Evolutionary conservation across 2,329 filamentous ascomycete genomes (phyloP), one percentile per base, ranked within the genome.

Genomic region (Sporothrix pseudoabietina): DNA sequence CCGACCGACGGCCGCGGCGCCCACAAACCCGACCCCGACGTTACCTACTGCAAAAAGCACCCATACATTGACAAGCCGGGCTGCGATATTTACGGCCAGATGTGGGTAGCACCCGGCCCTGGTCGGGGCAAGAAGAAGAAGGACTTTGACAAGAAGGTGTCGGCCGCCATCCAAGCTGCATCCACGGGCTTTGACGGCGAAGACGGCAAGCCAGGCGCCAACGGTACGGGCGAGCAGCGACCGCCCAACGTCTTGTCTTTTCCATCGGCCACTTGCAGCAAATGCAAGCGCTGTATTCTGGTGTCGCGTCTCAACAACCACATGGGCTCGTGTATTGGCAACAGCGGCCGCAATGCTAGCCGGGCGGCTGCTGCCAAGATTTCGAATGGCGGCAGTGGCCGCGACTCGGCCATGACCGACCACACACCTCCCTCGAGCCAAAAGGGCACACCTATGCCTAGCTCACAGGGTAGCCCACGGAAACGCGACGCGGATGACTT

Each of bases 1-100:
- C 92, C 92, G 22, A 91, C 89, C 77, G 90, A 91, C 78, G 91
- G 91, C 77, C 90, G 88, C 77, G 90, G 91, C 63, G 86, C 90
- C 14, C 83, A 83, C 78, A 89, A 89, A 78, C 90, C 90, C 59
- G 88, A 91, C 73, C 91, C 91, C 0, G 85, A 86, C 76, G 84
- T 90, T 77, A 88, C 91, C 77, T 94, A 94, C 84, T 95, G 92
- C 86, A 93, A 92, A 81, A 90, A 90, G 76, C 89, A 91, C 75
- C 92, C 92, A 0, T 94, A 91, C 84, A 92, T 93, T 75, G 89
- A 92, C 77, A 90, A 92, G 79, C 85, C 89, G 1, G 91, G 91
- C 74, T 92, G 90, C 82, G 92, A 95, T 81, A 93, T 94, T 76
- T 94, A 94, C 81, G 92, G 91, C 69, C 93, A 94, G 81, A 92